Evolutionary conservation across 306 rosid genomes (phyloP), one percentile per base, ranked within the genome.

Genomic region (Fagus sylvatica): DNA sequence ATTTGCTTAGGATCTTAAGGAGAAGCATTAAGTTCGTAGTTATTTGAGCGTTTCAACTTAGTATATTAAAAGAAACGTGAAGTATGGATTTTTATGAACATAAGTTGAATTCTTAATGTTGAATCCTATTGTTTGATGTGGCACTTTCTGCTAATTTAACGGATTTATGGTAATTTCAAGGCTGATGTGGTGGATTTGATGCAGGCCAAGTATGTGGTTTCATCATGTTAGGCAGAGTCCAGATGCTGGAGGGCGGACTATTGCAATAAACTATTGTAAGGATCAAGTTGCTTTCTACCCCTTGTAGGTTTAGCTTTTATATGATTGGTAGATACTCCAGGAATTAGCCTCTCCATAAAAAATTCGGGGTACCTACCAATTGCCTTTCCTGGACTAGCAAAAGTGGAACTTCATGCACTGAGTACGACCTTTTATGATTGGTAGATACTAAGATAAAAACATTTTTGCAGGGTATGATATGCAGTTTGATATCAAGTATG

Each of bases 201-300:
- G 88, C 96, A 92, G 98, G 93, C 98, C 98, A 53, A 91, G 94
- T 64, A 88, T 89, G 94, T 93, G 96, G 98, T 91, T 93, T 80
- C 98, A 93, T 88, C 96, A 89, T 75, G 98, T 93, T 66, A 86
- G 90, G 72, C 96, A 93, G 78, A 81, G 87, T 73, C 80, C 87
- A 5, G 87, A 88, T 83, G 85, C 82, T 61, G 79, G 79, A 28
- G 93, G 91, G 57, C 73, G 85, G 40, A 84, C 91, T 46, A 86
- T 89, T 73, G 98, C 98, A 49, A 85, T 93, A 56, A 93, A 90
- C 71, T 93, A 93, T 66, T 93, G 96, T 90, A 82, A 87, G 92
- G 75, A 75, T 66, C 78, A 64, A 76, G 17, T 32, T 28, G 6
- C 12, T 39, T 22, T 2, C 28, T 78, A 72, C 17, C 49, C 28